Percentiles rank a stretch among this genome's conserved stretches.
Conservation (phyloP, 75 land plant genomes). For the Sequoiadendron giganteum region DNA sequence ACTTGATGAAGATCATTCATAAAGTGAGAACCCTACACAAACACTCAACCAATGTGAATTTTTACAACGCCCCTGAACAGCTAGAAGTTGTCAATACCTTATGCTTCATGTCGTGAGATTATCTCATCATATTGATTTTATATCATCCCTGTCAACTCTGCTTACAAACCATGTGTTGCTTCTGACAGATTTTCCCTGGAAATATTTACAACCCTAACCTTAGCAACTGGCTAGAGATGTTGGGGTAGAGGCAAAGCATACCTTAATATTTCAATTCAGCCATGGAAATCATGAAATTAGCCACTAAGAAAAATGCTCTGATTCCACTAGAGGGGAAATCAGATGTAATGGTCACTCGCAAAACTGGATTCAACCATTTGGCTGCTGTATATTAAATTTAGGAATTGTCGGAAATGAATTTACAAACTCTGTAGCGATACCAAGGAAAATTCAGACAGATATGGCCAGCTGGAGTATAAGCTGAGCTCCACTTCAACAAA, state of each 20-base stretch:
- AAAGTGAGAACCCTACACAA: neutral
- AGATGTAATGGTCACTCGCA: neutral
- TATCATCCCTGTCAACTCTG: neutral
- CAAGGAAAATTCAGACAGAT: too few relatives aligned
- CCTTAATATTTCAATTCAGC: neutral
- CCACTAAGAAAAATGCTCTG: neutral
- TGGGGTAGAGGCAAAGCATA: too few relatives aligned
- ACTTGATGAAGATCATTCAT: neutral
- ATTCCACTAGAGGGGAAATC: neutral
- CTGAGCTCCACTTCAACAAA: too few relatives aligned
- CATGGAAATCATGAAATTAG: neutral
- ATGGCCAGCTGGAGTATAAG: too few relatives aligned
- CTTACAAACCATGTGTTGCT: neutral
- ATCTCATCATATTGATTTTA: neutral
- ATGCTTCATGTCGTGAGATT: neutral
- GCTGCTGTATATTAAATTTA: neutral
- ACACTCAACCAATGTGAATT: neutral
- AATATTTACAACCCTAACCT: neutral
- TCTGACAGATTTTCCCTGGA: neutral
- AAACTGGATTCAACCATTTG: neutral
- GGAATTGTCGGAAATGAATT: too few relatives aligned
- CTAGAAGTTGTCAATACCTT: neutral
- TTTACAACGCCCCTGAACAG: neutral
- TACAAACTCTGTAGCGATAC: too few relatives aligned
- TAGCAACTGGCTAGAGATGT: too few relatives aligned